Evolutionary conservation across 2,329 filamentous ascomycete genomes (phyloP), one percentile per base, ranked within the genome.

Genomic region (Paraphoma sp.): DNA sequence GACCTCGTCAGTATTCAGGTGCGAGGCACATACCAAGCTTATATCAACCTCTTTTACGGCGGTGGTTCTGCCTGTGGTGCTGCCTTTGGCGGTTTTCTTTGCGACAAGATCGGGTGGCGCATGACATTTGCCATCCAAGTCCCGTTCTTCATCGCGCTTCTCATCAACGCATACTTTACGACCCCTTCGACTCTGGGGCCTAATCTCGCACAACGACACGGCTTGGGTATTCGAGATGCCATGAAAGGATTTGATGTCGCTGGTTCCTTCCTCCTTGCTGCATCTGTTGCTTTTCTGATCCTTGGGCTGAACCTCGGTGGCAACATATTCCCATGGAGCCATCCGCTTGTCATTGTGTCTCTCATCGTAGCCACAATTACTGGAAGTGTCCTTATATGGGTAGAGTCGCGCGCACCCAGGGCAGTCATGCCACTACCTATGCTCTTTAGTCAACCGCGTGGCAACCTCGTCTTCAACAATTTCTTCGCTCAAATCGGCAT

Each of bases 1-100:
- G 90, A 93, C 72, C 76, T 92, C 46, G 89, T 93, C 36, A 88
- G 88, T 1, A 90, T 93, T 61, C 85, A 90, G 78, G 87, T 80
- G 14, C 81, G 90, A n/a, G 89, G 89, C 3, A 84, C 84, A 4
- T 93, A 90, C 64, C 90, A 93, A 72, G 87, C 87, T 12, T 87
- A 88, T 62, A 84, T 90, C 67, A 75, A 91, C 69, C 80, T 90
- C 45, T 81, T 84, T 47, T 90, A 84, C 63, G 89, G 88, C 2
- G 69, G 78, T 9, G 79, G 77, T 6, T 71, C 72, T 18, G 74
- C 74, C 6, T 77, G 86, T 2, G 90, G 90, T 2, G 89, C 89
- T 1, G 89, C 89, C 0, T 80, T 90, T 6, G 90, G 89, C 12
- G 89, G 89, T 1, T 81, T 87, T 50, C 85, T 93, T 68, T 88